These are phyloP conservation scores for Fusarium sp. DNA, from an alignment of 2,329 filamentous ascomycete species.

Conservation along the genomic window DNA sequence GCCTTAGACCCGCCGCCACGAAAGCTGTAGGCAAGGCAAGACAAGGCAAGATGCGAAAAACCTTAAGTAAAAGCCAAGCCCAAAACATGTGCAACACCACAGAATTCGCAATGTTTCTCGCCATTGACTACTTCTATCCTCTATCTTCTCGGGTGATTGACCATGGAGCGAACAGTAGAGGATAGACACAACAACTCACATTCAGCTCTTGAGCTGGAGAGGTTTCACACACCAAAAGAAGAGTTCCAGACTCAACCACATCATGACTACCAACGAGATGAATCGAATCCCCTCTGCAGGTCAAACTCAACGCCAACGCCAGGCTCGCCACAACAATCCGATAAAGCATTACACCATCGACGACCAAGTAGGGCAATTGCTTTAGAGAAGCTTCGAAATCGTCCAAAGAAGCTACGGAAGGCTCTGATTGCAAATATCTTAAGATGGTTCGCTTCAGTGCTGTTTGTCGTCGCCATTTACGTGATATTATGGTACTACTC, in stretches of 20 bases:
- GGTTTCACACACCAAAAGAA: not conserved
- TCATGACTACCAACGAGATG: conserved; percentile 1
- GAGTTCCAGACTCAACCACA: not conserved
- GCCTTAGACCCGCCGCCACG: conserved; percentile 5
- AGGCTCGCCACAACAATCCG: not conserved
- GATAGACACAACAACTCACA: not conserved
- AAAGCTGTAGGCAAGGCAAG: not conserved
- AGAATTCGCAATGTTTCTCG: not conserved
- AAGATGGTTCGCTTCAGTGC: conserved; percentile 30
- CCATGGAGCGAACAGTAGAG: not conserved
- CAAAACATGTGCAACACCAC: not conserved
- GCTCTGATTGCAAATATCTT: conserved; percentile 17
- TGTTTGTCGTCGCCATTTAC: conserved; percentile 29
- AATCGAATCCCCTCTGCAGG: conserved; percentile 12
- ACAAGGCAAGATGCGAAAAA: conserved; percentile 3
- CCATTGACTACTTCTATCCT: not conserved
- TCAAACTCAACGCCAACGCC: not conserved
- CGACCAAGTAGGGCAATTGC: not conserved
- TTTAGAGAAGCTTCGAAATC: conserved; percentile 1
- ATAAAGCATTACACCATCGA: not conserved
- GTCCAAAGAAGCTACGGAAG: conserved; percentile 17
- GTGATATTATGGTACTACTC: conserved; percentile 33
- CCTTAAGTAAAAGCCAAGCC: conserved; percentile 9
- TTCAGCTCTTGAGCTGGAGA: conserved; percentile 9
- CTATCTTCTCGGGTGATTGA: not conserved